Evolutionary conservation across 2,329 filamentous ascomycete species (phyloP).

Genomic region (Dissoconium aciculare): DNA sequence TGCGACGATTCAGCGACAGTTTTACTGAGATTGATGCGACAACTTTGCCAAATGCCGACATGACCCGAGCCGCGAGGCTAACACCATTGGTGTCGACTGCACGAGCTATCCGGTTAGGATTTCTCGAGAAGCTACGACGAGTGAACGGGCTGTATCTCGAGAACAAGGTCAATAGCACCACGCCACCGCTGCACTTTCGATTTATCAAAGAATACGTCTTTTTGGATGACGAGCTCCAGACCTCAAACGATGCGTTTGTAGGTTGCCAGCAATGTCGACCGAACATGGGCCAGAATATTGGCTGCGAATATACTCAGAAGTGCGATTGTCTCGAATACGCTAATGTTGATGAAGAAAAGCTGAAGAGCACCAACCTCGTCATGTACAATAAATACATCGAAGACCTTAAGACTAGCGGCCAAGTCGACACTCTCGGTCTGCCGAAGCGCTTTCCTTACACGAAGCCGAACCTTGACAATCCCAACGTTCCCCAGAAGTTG

Average conservation of each 20-base stretch:
- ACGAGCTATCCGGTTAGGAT: slow-evolving; percentile 25
- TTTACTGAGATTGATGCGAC: slow-evolving; percentile 20
- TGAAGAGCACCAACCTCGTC: slow-evolving; percentile 17
- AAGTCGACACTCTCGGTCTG: slow-evolving; percentile 23
- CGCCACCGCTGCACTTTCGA: slow-evolving; percentile 47
- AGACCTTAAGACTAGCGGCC: slow-evolving; percentile 15
- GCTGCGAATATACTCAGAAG: slow-evolving; percentile 47
- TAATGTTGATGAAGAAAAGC: slow-evolving; percentile 30
- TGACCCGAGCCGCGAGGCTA: slow-evolving; percentile 20
- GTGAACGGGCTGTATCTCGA: slow-evolving; percentile 20
- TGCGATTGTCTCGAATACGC: slow-evolving; percentile 58
- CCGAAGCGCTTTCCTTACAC: slow-evolving; percentile 49
- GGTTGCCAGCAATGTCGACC: slow-evolving; percentile 51
- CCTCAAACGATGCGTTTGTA: slow-evolving; percentile 43
- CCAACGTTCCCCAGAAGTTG: slow-evolving; percentile 15
- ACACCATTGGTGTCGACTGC: slow-evolving; percentile 22
- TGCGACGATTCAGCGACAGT: slow-evolving; percentile 9
- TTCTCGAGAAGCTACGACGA: slow-evolving; percentile 19
- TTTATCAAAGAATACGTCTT: slow-evolving; percentile 53
- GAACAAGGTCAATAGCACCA: slow-evolving; percentile 44
- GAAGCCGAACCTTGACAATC: slow-evolving; percentile 6
- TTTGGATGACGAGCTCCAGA: slow-evolving; percentile 43
- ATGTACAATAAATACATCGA: slow-evolving; percentile 8
- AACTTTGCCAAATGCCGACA: slow-evolving; percentile 24
- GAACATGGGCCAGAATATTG: slow-evolving; percentile 35